Evolutionary conservation across 352 stramenopile species (phyloP).

Genomic region (Phytophthora cactorum): DNA sequence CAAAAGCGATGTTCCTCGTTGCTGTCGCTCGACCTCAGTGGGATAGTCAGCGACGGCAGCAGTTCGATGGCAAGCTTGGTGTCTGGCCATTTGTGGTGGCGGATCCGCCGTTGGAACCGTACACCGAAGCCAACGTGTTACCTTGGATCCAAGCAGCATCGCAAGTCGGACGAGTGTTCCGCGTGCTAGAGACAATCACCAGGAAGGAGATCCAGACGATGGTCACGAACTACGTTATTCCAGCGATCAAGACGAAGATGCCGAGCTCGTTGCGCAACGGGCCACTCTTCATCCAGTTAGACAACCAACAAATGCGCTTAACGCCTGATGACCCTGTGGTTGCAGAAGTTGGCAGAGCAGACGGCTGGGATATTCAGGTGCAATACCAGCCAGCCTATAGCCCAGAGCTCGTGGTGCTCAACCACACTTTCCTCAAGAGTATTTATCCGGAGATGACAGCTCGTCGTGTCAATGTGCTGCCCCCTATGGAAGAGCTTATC

Average conservation of each 20-base stretch:
- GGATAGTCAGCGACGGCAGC: slow-evolving; percentile 33
- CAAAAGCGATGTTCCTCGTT: slow-evolving; percentile 48
- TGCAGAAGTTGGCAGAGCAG: slow-evolving; percentile 29
- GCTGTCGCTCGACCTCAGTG: slow-evolving; percentile 51
- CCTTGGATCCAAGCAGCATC: slow-evolving; percentile 14
- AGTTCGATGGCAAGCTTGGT: slow-evolving; percentile 55
- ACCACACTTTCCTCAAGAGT: slow-evolving; percentile 39
- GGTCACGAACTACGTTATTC: slow-evolving; percentile 41
- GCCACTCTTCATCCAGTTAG: slow-evolving; percentile 42
- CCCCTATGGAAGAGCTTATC: slow-evolving; percentile 34
- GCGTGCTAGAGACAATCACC: slow-evolving; percentile 32
- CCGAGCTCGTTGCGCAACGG: slow-evolving; percentile 23
- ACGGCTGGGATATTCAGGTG: slow-evolving; percentile 46
- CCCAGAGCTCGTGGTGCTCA: slow-evolving; percentile 44
- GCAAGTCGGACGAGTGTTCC: slow-evolving; percentile 19
- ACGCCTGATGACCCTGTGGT: slow-evolving; percentile 40
- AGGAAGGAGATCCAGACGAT: slow-evolving; percentile 47
- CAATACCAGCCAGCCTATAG: slow-evolving; percentile 51
- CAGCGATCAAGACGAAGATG: slow-evolving; percentile 46
- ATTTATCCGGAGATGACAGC: slow-evolving; percentile 30
- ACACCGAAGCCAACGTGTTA: slow-evolving; percentile 6
- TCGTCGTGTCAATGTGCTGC: slow-evolving; percentile 5
- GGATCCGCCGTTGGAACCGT: slow-evolving; percentile 19
- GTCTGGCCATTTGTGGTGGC: slow-evolving; percentile 39
- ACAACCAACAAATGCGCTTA: slow-evolving; percentile 49